Evolutionary conservation across 495 filamentous ascomycete species (phyloP).

Genomic region (Pseudomonodictys pantanalensis): DNA sequence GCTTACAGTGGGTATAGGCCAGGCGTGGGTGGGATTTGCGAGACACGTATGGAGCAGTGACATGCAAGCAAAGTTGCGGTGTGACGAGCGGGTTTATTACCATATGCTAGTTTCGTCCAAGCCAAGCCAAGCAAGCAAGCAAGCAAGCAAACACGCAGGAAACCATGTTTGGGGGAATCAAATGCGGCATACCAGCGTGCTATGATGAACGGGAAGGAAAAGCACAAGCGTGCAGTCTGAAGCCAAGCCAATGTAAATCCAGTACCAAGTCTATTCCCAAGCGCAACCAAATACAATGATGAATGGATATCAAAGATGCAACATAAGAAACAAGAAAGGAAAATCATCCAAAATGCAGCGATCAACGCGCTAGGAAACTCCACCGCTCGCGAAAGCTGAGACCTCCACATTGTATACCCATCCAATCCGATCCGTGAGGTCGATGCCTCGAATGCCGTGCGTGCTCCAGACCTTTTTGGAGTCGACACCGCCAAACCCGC

Average conservation of each 20-base stretch:
- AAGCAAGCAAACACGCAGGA: no score
- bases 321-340: slow-evolving; percentile 10
- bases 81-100: no score
- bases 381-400: background rate
- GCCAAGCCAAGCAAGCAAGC: no score
- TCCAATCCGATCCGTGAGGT: background rate
- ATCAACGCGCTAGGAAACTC: slow-evolving; percentile 17
- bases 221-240: no score
- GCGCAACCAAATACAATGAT: background rate
- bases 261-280: no score
- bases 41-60: no score
- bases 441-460: background rate
- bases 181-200: background rate
- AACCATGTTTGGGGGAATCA: background rate
- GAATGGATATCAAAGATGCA: background rate
- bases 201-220: no score
- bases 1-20: no score
- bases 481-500: slow-evolving; percentile 6
- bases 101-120: no score
- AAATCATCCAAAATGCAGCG: slow-evolving; percentile 20
- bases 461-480: slow-evolving; percentile 8
- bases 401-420: background rate
- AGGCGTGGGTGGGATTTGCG: no score
- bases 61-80: no score
- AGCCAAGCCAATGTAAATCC: no score